A percentile compares a stretch with the other conserved stretches of the same genome.
Conservation (phyloP, 495 filamentous ascomycete species). For the Viridothelium virens region DNA sequence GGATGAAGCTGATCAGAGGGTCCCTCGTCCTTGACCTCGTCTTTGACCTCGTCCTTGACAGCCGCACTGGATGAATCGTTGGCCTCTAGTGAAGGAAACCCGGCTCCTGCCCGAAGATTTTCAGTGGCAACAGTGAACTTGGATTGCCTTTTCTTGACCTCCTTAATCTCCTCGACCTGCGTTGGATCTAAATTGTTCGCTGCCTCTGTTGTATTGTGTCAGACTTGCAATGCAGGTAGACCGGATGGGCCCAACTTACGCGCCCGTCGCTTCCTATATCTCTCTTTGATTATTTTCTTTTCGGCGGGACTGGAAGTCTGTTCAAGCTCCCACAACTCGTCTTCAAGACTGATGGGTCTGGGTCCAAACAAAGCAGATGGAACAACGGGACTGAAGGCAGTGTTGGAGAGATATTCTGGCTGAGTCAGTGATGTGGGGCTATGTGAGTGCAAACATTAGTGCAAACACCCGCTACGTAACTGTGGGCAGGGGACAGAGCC, state of each 20-base stretch:
- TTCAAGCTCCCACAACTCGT: neutral
- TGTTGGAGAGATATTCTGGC: neutral
- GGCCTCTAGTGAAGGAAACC: no score
- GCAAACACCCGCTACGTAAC: neutral
- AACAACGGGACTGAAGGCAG: neutral
- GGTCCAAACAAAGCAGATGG: neutral
- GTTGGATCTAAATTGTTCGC: neutral
- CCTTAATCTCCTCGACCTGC: neutral
- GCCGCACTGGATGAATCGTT: neutral
- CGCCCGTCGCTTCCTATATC: conserved; percentile 1
- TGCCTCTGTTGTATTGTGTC: neutral
- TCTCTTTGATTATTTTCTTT: neutral
- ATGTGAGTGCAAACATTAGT: neutral
- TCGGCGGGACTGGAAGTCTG: neutral
- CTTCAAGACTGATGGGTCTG: neutral
- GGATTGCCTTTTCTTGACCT: neutral
- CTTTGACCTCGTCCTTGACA: conserved; percentile 1
- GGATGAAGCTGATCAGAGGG: no score
- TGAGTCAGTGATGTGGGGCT: neutral
- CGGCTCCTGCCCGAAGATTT: no score
- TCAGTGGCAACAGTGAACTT: no score
- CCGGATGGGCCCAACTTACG: neutral
- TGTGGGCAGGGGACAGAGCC: neutral
- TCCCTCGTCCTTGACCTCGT: neutral
- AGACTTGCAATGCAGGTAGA: neutral